phyloP scores from a whole-genome alignment of 1,284 basidiomycete genomes.

The Cryptococcus hybrid region DNA sequence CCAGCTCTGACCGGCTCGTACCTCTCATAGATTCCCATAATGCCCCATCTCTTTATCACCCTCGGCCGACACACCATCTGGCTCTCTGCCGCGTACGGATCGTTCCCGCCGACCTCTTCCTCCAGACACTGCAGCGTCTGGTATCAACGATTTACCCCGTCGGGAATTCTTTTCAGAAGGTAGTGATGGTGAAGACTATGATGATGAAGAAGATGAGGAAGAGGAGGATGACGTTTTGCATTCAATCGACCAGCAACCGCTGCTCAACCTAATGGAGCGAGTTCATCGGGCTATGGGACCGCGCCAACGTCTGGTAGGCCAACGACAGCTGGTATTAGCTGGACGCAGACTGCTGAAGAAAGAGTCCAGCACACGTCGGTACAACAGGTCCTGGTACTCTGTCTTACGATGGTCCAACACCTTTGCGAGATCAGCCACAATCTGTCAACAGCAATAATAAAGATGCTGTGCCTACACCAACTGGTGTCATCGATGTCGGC shows the following conservation, averaged over 20 bases:
- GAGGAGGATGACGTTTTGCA: conserved; percentile 44
- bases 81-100: not conserved
- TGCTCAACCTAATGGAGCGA: conserved; percentile 19
- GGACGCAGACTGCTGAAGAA: not conserved
- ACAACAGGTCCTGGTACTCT: not conserved
- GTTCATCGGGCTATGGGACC: conserved; percentile 11
- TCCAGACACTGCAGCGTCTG: conserved; percentile 40
- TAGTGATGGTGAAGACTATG: conserved; percentile 34
- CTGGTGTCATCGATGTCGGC: conserved; percentile 27
- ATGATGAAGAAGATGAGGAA: conserved; percentile 36
- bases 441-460: conserved; percentile 1
- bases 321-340: not conserved
- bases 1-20: too few species aligned
- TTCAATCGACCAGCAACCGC: conserved; percentile 45
- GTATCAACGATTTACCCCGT: conserved; percentile 40
- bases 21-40: too few species aligned
- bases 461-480: conserved; percentile 15
- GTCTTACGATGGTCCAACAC: not conserved
- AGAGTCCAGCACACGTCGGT: not conserved
- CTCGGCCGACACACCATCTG: not conserved
- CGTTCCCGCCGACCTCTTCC: conserved; percentile 6
- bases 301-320: conserved; percentile 12
- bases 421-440: conserved; percentile 1
- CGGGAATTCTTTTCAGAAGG: conserved; percentile 44
- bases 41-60: not conserved